These are phyloP conservation scores for Penicillium ucsense DNA, from an alignment of 495 filamentous ascomycete species.

Conservation along the genomic window DNA sequence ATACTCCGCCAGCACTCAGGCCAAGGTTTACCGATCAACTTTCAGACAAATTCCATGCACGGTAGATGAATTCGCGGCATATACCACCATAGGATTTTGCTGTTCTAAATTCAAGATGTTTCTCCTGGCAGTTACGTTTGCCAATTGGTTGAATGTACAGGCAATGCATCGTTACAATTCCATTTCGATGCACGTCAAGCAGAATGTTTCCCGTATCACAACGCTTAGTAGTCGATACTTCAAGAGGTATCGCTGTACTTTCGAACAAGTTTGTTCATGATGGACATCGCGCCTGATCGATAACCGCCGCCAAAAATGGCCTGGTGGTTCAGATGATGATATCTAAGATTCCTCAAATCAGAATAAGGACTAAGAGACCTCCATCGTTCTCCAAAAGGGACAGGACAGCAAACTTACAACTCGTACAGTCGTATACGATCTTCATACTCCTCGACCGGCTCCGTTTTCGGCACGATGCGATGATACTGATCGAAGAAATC, in stretches of 20 bases:
- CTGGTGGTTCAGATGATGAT: slow-evolving; percentile 87
- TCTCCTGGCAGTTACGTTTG: background rate
- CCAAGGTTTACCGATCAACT: no score
- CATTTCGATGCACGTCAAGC: no score
- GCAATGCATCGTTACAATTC: no score
- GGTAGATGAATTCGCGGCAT: no score
- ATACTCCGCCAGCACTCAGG: no score
- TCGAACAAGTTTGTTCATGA: slow-evolving; percentile 58
- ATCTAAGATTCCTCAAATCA: slow-evolving; percentile 35
- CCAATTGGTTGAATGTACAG: no score
- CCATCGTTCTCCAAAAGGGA: background rate
- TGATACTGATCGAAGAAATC: slow-evolving; percentile 71
- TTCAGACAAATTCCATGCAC: no score
- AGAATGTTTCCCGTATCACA: no score
- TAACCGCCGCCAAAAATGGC: slow-evolving; percentile 77
- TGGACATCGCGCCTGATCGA: slow-evolving; percentile 57
- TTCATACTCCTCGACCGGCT: slow-evolving; percentile 75
- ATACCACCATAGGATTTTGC: no score
- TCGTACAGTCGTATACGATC: slow-evolving; percentile 76
- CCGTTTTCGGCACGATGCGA: slow-evolving; percentile 60
- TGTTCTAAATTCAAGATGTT: background rate
- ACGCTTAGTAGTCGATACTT: background rate
- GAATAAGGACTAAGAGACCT: background rate
- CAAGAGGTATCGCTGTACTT: slow-evolving; percentile 46
- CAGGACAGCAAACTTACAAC: slow-evolving; percentile 47